These are phyloP conservation scores for Pseudogymnoascus sp. DNA, from an alignment of 2,329 filamentous ascomycete species.

Conservation along the genomic window DNA sequence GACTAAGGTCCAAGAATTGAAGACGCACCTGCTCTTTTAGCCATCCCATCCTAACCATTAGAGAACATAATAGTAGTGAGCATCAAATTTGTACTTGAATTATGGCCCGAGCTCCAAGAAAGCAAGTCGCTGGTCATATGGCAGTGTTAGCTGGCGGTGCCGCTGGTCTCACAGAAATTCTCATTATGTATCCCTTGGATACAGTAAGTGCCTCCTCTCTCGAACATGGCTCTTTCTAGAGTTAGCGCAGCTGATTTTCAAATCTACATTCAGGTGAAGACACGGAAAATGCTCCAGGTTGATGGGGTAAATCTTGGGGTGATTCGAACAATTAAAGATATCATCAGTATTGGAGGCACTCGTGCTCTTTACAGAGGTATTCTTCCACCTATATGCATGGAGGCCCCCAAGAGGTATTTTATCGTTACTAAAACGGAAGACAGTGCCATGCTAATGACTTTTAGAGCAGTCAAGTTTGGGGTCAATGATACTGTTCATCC, in stretches of 20 bases:
- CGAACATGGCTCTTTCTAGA: slow-evolving; percentile 49
- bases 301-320: neutral
- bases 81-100: neutral
- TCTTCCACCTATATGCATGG: slow-evolving; percentile 88
- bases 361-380: slow-evolving; percentile 78
- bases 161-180: slow-evolving; percentile 10
- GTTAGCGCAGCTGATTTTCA: slow-evolving; percentile 29
- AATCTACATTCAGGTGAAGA: neutral
- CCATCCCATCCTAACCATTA: neutral
- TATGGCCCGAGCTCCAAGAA: neutral
- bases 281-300: neutral
- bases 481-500: slow-evolving; percentile 96
- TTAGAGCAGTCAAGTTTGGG: slow-evolving; percentile 83
- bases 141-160: neutral
- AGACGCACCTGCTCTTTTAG: neutral
- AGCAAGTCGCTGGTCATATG: neutral
- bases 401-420: slow-evolving; percentile 63
- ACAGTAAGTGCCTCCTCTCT: slow-evolving; percentile 28
- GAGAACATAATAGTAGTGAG: neutral
- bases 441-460: neutral
- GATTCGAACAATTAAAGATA: neutral
- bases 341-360: neutral
- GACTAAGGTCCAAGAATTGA: neutral
- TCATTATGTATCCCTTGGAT: slow-evolving; percentile 9
- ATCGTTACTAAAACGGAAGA: neutral